phyloP scores from a whole-genome alignment of 2,329 filamentous ascomycete species.

The Xylaria sp. region DNA sequence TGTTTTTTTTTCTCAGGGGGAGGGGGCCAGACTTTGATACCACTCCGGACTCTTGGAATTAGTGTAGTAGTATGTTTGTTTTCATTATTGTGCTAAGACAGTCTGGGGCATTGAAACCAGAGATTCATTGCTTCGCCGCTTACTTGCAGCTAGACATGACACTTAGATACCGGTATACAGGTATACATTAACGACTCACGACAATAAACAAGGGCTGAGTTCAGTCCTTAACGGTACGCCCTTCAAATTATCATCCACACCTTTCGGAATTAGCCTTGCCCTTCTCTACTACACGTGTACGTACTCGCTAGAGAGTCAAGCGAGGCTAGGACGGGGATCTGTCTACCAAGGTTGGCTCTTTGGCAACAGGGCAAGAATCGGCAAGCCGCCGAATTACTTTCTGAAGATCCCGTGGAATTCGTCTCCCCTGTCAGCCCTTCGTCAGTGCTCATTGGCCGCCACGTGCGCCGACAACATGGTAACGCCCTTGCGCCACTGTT shows the following conservation, averaged over 20 bases:
- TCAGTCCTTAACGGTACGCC: conserved; percentile 6
- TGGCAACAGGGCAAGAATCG: conserved; percentile 22
- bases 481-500: conserved; percentile 28
- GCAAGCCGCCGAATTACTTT: conserved; percentile 26
- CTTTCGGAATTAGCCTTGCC: conserved; percentile 18
- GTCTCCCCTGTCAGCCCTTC: background rate
- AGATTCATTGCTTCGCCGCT: conserved; percentile 14
- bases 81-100: background rate
- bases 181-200: conserved; percentile 20
- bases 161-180: background rate
- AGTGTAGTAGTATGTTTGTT: conserved; percentile 9
- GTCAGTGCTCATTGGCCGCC: conserved; percentile 29
- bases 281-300: background rate
- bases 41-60: conserved; percentile 2
- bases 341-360: background rate
- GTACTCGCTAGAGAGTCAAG: background rate
- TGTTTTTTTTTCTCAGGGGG: background rate
- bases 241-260: conserved; percentile 33
- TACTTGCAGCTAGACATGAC: conserved; percentile 24
- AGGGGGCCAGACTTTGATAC: conserved; percentile 12
- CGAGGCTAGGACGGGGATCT: conserved; percentile 31
- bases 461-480: conserved; percentile 34
- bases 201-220: conserved; percentile 11
- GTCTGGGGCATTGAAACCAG: conserved; percentile 4
- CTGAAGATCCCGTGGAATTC: conserved; percentile 29